These are phyloP conservation scores for Isatis tinctoria DNA, from an alignment of 345 rosid species.

Conservation along the genomic window DNA sequence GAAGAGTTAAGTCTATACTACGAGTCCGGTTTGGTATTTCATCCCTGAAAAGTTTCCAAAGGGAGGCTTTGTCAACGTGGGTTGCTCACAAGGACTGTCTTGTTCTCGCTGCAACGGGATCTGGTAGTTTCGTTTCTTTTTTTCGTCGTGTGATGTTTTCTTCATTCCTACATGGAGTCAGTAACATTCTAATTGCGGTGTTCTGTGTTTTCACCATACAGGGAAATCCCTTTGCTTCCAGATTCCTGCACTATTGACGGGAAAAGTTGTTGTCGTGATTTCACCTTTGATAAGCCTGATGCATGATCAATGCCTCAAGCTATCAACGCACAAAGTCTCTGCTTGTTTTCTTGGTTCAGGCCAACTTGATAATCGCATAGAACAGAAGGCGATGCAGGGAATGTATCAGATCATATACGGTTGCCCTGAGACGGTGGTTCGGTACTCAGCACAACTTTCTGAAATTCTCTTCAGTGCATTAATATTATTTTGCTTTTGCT, in stretches of 20 bases:
- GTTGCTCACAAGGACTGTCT: conserved; percentile 67
- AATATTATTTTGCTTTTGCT: neutral
- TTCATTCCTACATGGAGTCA: neutral
- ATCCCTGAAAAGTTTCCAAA: conserved; percentile 68
- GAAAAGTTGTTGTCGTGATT: conserved; percentile 78
- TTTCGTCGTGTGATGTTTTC: neutral
- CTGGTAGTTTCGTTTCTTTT: conserved; percentile 42
- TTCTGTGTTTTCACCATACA: conserved; percentile 29
- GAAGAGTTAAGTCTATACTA: conserved; percentile 42
- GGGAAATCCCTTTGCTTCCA: conserved; percentile 92
- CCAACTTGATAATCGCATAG: conserved; percentile 75
- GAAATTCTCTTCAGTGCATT: neutral
- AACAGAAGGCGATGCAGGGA: conserved; percentile 84
- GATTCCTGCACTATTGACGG: conserved; percentile 78
- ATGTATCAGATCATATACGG: conserved; percentile 73
- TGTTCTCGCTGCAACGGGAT: conserved; percentile 91
- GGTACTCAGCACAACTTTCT: conserved; percentile 34
- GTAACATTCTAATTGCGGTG: neutral
- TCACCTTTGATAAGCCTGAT: conserved; percentile 94
- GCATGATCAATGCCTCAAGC: conserved; percentile 91
- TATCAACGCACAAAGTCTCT: conserved; percentile 67
- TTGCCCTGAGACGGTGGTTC: conserved; percentile 78
- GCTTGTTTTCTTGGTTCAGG: conserved; percentile 98
- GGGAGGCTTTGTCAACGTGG: conserved; percentile 78
- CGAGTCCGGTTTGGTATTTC: conserved; percentile 55